Percentiles rank a stretch among this genome's conserved stretches.
Conservation (phyloP, 208 protist genomes). For the Blastocrithidia nonstop region DNA sequence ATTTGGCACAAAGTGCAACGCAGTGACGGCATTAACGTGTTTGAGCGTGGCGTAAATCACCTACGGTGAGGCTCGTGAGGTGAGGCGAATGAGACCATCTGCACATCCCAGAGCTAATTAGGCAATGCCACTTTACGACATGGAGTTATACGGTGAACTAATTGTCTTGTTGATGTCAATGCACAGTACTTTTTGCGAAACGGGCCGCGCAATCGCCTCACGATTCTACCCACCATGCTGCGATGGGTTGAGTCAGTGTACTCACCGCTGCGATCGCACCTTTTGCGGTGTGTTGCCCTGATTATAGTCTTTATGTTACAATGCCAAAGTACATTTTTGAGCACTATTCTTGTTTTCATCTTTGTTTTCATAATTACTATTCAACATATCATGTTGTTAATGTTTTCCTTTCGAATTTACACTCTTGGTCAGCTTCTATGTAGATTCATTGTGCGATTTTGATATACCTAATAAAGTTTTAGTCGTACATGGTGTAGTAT, state of each 20-base stretch:
- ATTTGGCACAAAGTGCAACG: conserved; percentile 52
- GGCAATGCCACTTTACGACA: too few relatives aligned
- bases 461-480: too few relatives aligned
- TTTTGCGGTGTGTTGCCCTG: too few relatives aligned
- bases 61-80: conserved; percentile 24
- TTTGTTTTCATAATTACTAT: background rate
- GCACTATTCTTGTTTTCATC: conserved; percentile 3
- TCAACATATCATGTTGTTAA: background rate
- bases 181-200: conserved; percentile 23
- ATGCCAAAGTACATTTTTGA: too few relatives aligned
- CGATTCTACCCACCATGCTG: conserved; percentile 40
- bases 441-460: too few relatives aligned
- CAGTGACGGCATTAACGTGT: conserved; percentile 19
- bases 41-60: conserved; percentile 5
- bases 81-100: conserved; percentile 41
- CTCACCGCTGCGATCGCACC: conserved; percentile 11
- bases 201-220: conserved; percentile 14
- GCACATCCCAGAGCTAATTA: conserved; percentile 35
- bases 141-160: too few relatives aligned
- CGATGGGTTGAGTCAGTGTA: conserved; percentile 42
- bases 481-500: too few relatives aligned
- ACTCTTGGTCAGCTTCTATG: too few relatives aligned
- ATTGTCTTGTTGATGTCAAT: conserved; percentile 25
- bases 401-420: too few relatives aligned
- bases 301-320: too few relatives aligned